Evolutionary conservation across 2,329 filamentous ascomycete genomes (phyloP).

Genomic region (Fusarium sp.): DNA sequence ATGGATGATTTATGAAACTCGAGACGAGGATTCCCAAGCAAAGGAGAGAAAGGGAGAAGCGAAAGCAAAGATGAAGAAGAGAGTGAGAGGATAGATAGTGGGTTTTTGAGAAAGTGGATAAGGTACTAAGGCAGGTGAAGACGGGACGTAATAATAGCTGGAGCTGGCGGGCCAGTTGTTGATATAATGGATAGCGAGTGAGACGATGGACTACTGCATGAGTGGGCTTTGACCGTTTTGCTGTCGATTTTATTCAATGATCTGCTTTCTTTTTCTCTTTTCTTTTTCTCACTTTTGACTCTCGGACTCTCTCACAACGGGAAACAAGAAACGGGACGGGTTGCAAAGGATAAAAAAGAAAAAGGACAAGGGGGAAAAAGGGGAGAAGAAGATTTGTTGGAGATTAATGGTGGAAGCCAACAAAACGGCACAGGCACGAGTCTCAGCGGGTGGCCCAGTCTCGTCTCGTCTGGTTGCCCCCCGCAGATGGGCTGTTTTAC

Average conservation of each 20-base stretch:
- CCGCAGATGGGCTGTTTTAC: slow-evolving; percentile 12
- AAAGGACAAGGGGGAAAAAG: not conserved
- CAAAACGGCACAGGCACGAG: slow-evolving; percentile 20
- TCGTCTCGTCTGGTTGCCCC: not conserved
- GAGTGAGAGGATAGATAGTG: slow-evolving; percentile 9
- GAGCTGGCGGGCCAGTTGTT: not conserved
- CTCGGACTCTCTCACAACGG: not conserved
- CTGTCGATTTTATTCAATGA: slow-evolving; percentile 7
- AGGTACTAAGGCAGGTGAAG: not conserved
- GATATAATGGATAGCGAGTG: slow-evolving; percentile 12
- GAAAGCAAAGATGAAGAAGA: slow-evolving; percentile 6
- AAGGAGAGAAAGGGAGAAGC: slow-evolving; percentile 13
- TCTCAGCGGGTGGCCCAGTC: slow-evolving; percentile 17
- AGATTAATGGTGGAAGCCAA: slow-evolving; percentile 22
- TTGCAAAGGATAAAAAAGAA: not conserved
- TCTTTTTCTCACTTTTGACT: not conserved
- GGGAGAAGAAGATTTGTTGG: slow-evolving; percentile 24
- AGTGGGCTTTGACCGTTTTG: slow-evolving; percentile 12
- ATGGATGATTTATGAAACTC: slow-evolving; percentile 24
- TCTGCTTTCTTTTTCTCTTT: not conserved
- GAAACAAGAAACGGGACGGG: not conserved
- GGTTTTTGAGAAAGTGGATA: slow-evolving; percentile 26
- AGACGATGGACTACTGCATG: not conserved
- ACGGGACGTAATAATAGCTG: slow-evolving; percentile 14
- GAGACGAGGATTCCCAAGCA: slow-evolving; percentile 17